Base-by-base conservation (phyloP, 2,329 filamentous ascomycete genomes). In the Diplodia mutila region DNA sequence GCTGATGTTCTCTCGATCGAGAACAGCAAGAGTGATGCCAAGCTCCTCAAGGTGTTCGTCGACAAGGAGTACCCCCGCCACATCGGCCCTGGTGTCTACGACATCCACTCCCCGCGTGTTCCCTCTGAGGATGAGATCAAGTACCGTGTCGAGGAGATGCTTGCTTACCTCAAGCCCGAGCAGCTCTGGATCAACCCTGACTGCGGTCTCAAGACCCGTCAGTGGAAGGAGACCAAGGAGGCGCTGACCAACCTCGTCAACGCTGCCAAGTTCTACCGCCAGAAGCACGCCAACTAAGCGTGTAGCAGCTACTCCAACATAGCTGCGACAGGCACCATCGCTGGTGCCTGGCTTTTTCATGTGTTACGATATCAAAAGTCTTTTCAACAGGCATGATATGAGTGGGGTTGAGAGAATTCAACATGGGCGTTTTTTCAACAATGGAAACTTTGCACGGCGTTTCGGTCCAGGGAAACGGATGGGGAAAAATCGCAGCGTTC, bases 161-260 rank as follows among this genome's bases (percentile, higher is more conserved):
- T 99, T 73, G 87, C 91, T 84, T 85, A 93, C 88, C 91, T 98
- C 84, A 94, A 93, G 88, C 94, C 94, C 69, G 93, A 97, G 79
- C 95, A 99, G 89, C 92, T 99, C 81, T 99, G 95, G 95, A 92
- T 98, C 85, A 94, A 99, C 87, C 95, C 95, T 74, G 95, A 99
- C 86, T 99, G 95, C 80, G 95, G 95, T 86, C 90, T 99, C 69
- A 99, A 99, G 93, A 99, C 95, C 75, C 92, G 95, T 76, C 91
- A 97, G 86, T 98, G 95, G 94, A 89, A 91, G 83, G 94, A 99
- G 90, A 97, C 94, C 83, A 98, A 97, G 91, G 93, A 93, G 79
- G 92, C 94, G 69, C 85, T 99, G 79, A 85, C 85, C 85, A 97
- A 97, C 90, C 91, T 99, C 93, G 94, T 99, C 84, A 94, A 94